Evolutionary conservation across 1,284 basidiomycete genomes (phyloP).

Genomic region (Moesziomyces globuligerus): DNA sequence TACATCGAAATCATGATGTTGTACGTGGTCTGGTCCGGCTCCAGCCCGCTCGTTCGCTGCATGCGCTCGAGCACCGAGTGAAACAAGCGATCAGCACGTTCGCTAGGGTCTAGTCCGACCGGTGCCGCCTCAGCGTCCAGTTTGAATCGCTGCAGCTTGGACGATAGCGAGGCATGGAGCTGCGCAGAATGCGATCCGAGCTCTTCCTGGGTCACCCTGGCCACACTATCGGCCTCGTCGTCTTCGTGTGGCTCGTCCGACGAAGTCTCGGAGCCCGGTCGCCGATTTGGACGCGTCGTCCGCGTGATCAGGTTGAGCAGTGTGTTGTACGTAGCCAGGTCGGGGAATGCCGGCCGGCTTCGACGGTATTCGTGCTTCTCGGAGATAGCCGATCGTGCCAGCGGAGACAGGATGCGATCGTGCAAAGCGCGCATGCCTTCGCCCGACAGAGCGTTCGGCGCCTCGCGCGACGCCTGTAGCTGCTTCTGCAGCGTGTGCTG

Average conservation of each 20-base stretch:
- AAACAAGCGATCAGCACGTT: constrained; percentile 37
- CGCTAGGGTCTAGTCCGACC: constrained; percentile 14
- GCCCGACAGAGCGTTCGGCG: not conserved
- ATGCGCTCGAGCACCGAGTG: constrained; percentile 42
- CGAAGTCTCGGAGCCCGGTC: not conserved
- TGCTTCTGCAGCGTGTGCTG: too few species aligned
- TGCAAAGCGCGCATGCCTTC: constrained; percentile 3
- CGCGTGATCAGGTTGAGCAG: constrained; percentile 37
- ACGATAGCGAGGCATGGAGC: constrained; percentile 15
- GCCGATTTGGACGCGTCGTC: constrained; percentile 21
- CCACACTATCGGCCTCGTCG: constrained; percentile 20
- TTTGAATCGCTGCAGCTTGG: constrained; percentile 29
- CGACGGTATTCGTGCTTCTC: constrained; percentile 1
- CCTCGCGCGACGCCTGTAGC: too few species aligned
- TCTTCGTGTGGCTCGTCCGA: constrained; percentile 3
- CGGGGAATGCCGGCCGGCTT: constrained; percentile 19
- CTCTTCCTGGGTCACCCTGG: constrained; percentile 15
- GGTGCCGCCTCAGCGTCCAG: constrained; percentile 31
- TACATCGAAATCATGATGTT: constrained; percentile 54
- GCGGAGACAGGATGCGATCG: constrained; percentile 11
- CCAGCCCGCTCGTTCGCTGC: constrained; percentile 26
- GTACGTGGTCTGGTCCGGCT: constrained; percentile 36
- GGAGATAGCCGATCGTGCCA: not conserved
- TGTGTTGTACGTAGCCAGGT: constrained; percentile 44
- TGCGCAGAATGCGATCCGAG: constrained; percentile 17